Conservation (phyloP, 306 rosid genomes). For the Cotoneaster glaucophyllus region DNA sequence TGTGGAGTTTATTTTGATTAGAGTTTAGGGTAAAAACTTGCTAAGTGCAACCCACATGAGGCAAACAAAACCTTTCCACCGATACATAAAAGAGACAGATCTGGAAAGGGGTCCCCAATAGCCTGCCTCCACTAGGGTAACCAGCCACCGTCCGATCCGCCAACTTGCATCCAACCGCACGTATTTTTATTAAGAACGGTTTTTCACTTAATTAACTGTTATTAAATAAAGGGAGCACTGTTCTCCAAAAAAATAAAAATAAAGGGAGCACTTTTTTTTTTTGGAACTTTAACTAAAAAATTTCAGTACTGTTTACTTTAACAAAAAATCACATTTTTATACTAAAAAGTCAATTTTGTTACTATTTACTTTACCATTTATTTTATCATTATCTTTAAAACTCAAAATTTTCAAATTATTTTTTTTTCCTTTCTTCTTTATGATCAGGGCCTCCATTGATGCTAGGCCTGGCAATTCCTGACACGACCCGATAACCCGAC, state of each 20-base stretch:
- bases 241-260: no score
- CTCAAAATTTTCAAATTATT: rapidly evolving
- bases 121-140: constrained; percentile 50
- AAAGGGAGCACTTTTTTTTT: neutral
- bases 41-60: neutral
- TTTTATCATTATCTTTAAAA: no score
- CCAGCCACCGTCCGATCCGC: constrained; percentile 72
- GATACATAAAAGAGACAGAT: constrained; percentile 47
- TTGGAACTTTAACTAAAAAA: rapidly evolving
- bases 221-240: no score
- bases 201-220: neutral
- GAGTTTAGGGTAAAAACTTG: neutral
- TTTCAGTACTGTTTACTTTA: no score
- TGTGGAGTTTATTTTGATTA: neutral
- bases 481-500: no score
- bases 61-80: neutral
- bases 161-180: constrained; percentile 59
- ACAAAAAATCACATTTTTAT: no score
- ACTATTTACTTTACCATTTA: rapidly evolving
- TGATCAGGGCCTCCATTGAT: neutral
- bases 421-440: neutral
- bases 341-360: no score
- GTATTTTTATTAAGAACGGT: constrained; percentile 21
- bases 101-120: constrained; percentile 36
- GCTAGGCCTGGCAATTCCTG: no score